Evolutionary conservation across 2,329 filamentous ascomycete genomes (phyloP).

Genomic region (Penicillium sp.): DNA sequence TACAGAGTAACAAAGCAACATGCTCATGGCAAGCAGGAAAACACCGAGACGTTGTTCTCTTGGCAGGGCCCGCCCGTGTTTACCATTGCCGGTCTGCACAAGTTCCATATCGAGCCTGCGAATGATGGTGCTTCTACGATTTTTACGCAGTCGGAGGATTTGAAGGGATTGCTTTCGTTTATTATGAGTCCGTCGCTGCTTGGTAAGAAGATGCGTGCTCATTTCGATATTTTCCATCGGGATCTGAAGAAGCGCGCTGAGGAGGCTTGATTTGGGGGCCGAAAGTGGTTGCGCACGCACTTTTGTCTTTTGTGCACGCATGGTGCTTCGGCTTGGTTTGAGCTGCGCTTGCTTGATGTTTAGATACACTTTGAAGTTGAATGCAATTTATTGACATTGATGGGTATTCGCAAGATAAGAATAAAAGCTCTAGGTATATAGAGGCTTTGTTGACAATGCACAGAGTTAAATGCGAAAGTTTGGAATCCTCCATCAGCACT

Average conservation of each 20-base stretch:
- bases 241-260: slow-evolving; percentile 28
- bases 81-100: slow-evolving; percentile 27
- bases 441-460: too few relatives aligned
- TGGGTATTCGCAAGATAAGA: too few relatives aligned
- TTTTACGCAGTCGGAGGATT: slow-evolving; percentile 27
- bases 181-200: slow-evolving; percentile 25
- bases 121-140: slow-evolving; percentile 26
- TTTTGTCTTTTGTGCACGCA: neutral
- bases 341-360: neutral
- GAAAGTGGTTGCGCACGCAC: neutral
- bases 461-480: too few relatives aligned
- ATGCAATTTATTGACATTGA: too few relatives aligned
- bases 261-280: slow-evolving; percentile 2
- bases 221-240: slow-evolving; percentile 23
- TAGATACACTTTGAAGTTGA: neutral
- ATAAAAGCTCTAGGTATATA: too few relatives aligned
- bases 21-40: slow-evolving; percentile 17
- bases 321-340: neutral
- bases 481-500: too few relatives aligned
- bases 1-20: too few relatives aligned
- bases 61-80: slow-evolving; percentile 33
- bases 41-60: slow-evolving; percentile 25
- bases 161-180: slow-evolving; percentile 23
- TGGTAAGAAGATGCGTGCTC: slow-evolving; percentile 23
- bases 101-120: slow-evolving; percentile 25